These are phyloP conservation scores for Morella rubra DNA, from an alignment of 306 rosid genomes.

Conservation along the genomic window DNA sequence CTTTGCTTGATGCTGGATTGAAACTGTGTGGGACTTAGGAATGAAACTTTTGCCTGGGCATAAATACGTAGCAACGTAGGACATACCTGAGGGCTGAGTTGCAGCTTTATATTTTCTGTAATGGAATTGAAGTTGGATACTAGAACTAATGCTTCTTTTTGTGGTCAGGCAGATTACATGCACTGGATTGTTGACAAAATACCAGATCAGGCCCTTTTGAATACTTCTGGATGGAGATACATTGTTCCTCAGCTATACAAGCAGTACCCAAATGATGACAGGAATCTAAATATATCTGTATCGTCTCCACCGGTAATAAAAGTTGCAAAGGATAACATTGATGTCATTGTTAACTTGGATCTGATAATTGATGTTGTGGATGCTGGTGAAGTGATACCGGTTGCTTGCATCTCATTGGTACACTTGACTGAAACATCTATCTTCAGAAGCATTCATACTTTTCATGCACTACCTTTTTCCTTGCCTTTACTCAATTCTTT, in stretches of 20 bases:
- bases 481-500: constrained; percentile 15
- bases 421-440: constrained; percentile 25
- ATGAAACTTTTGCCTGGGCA: not conserved
- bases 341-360: constrained; percentile 42
- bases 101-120: not conserved
- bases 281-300: constrained; percentile 53
- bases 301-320: constrained; percentile 65
- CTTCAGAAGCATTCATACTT: not conserved
- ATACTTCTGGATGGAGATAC: constrained; percentile 75
- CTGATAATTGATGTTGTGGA: constrained; percentile 57
- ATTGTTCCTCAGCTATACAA: constrained; percentile 75
- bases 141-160: constrained; percentile 17
- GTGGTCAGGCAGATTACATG: constrained; percentile 47
- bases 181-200: constrained; percentile 56
- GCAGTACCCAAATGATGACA: constrained; percentile 69
- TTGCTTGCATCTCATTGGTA: constrained; percentile 80
- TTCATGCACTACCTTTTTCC: constrained; percentile 3
- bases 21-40: not conserved
- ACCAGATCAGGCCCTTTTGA: constrained; percentile 57
- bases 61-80: too few species aligned
- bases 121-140: not conserved
- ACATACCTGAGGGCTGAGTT: not conserved
- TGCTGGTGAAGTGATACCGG: constrained; percentile 57
- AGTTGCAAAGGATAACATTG: constrained; percentile 45
- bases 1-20: not conserved